Evolutionary conservation across 164 flowering plant genomes (phyloP).

Genomic region (Piper longum): DNA sequence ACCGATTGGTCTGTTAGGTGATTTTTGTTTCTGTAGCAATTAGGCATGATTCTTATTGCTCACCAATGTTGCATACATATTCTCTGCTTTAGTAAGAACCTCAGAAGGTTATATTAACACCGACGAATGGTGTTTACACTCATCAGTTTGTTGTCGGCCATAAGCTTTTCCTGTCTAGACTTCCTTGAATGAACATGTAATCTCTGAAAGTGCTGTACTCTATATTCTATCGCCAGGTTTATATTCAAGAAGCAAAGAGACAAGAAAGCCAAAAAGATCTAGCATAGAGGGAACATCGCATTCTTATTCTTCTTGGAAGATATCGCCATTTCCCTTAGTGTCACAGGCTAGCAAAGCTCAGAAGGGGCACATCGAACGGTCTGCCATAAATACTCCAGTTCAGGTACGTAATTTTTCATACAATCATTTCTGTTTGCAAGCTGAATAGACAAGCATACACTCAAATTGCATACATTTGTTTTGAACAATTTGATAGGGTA

Average conservation of each 20-base stretch:
- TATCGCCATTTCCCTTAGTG: slow-evolving; percentile 57
- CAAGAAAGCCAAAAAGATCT: slow-evolving; percentile 56
- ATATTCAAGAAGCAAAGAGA: slow-evolving; percentile 64
- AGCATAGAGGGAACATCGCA: slow-evolving; percentile 26
- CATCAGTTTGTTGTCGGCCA: no score
- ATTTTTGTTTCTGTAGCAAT: no score
- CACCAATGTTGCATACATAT: no score
- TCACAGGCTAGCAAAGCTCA: slow-evolving; percentile 20
- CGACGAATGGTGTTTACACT: no score
- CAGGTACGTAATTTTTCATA: slow-evolving; percentile 33
- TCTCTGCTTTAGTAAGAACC: no score
- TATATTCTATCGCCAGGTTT: slow-evolving; percentile 32
- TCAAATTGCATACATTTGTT: not conserved
- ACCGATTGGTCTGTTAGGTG: no score
- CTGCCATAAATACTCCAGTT: slow-evolving; percentile 94
- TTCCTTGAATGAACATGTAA: no score
- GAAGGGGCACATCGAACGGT: slow-evolving; percentile 69
- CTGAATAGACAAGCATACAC: not conserved
- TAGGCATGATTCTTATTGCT: no score
- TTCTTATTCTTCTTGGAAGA: slow-evolving; percentile 74
- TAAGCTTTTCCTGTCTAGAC: no score
- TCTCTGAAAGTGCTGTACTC: no score
- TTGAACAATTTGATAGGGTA: slow-evolving; percentile 41
- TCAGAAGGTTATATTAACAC: no score
- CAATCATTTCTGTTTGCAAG: not conserved